Conservation (phyloP, 2,329 filamentous ascomycete genomes). For the Trichoderma brevicompactum region DNA sequence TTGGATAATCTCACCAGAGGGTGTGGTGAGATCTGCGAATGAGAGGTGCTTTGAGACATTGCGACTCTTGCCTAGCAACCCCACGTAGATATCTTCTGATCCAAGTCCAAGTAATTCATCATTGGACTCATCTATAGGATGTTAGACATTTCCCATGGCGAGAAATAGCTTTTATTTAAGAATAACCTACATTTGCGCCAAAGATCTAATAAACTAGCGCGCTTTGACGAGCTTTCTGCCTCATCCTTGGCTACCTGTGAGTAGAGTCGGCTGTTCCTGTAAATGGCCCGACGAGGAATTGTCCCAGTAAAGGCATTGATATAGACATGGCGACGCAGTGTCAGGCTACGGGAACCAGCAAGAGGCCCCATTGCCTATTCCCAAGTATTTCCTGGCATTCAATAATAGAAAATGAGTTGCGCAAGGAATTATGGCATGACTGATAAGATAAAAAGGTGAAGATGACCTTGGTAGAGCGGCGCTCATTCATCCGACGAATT, state of each 20-base stretch:
- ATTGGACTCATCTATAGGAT: slow-evolving; percentile 37
- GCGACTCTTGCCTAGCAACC: slow-evolving; percentile 72
- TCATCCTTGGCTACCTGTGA: slow-evolving; percentile 12
- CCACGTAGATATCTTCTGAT: slow-evolving; percentile 43
- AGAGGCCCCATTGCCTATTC: slow-evolving; percentile 35
- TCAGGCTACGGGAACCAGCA: slow-evolving; percentile 34
- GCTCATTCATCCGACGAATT: slow-evolving; percentile 37
- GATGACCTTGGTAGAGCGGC: slow-evolving; percentile 1
- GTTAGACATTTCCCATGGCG: not conserved
- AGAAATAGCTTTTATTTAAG: not conserved
- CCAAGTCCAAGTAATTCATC: slow-evolving; percentile 33
- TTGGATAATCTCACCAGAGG: slow-evolving; percentile 50
- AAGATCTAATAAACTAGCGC: slow-evolving; percentile 35
- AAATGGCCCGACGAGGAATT: slow-evolving; percentile 30
- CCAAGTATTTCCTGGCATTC: slow-evolving; percentile 11
- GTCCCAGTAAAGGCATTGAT: slow-evolving; percentile 10
- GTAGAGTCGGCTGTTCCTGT: slow-evolving; percentile 18
- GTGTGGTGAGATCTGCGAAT: slow-evolving; percentile 64
- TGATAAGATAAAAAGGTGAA: slow-evolving; percentile 28
- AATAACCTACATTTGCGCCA: slow-evolving; percentile 42
- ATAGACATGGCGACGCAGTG: slow-evolving; percentile 31
- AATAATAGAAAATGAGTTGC: not conserved
- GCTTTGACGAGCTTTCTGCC: slow-evolving; percentile 29
- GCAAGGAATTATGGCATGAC: slow-evolving; percentile 14
- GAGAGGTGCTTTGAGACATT: slow-evolving; percentile 70